A percentile compares a stretch with the other conserved stretches of the same genome.
phyloP scores from a whole-genome alignment of 1,284 basidiomycete genomes.

The Ganoderma meredithae region DNA sequence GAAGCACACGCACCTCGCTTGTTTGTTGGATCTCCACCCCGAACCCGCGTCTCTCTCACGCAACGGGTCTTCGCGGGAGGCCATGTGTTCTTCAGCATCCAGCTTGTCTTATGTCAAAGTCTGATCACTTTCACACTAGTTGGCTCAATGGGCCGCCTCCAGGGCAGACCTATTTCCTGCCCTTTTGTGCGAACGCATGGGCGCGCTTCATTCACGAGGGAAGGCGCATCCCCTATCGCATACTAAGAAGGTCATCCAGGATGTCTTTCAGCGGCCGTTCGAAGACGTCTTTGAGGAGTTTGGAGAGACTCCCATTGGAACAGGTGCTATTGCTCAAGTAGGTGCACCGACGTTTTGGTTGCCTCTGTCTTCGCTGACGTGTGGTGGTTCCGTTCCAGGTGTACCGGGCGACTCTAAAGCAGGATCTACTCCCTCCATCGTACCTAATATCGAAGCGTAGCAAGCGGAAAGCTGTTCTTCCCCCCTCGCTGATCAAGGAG shows the following conservation, averaged over 20 bases:
- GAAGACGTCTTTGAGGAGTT: constrained; percentile 94
- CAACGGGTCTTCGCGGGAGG: background rate
- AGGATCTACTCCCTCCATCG: constrained; percentile 85
- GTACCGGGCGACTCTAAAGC: constrained; percentile 86
- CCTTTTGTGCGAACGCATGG: constrained; percentile 89
- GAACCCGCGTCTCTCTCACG: background rate
- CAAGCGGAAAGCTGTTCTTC: constrained; percentile 56
- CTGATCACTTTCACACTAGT: constrained; percentile 51
- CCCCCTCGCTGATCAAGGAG: constrained; percentile 63
- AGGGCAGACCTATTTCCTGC: constrained; percentile 94
- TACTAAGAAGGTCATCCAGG: constrained; percentile 86
- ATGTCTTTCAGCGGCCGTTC: constrained; percentile 85
- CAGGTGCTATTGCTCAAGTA: constrained; percentile 98
- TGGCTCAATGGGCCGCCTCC: constrained; percentile 98
- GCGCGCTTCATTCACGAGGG: constrained; percentile 89
- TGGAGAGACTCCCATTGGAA: constrained; percentile 87
- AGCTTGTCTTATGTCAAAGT: background rate
- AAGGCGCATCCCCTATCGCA: constrained; percentile 85
- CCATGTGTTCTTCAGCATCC: background rate
- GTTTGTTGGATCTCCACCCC: background rate
- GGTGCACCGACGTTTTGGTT: constrained; percentile 33
- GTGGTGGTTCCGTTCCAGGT: constrained; percentile 56
- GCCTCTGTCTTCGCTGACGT: background rate
- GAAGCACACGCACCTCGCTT: background rate
- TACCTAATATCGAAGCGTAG: constrained; percentile 73